A percentile compares a stretch with the other conserved stretches of the same genome.
These are phyloP conservation scores for Apium graveolens DNA, from an alignment of 129 eudicot species.

Conservation along the genomic window DNA sequence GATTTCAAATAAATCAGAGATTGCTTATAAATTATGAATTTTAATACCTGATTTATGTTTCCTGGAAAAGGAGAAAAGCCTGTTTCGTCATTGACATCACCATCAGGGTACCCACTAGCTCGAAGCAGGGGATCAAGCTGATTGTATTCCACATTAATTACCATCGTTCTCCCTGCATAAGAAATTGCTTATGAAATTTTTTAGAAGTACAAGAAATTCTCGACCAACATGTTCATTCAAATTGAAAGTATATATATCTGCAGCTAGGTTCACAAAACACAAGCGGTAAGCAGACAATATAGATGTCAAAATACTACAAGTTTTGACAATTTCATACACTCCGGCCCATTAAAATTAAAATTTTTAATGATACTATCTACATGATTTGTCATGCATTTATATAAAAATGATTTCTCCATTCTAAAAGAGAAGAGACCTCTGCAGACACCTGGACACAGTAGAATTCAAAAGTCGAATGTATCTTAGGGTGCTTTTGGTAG, in stretches of 20 bases:
- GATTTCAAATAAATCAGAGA: not conserved
- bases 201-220: not conserved
- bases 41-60: slow-evolving; percentile 83
- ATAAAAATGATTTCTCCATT: not conserved
- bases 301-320: not conserved
- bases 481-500: not conserved
- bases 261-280: not conserved
- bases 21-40: not conserved
- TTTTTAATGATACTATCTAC: not conserved
- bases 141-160: slow-evolving; percentile 97
- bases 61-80: slow-evolving; percentile 99
- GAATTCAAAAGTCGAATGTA: not conserved
- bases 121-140: slow-evolving; percentile 97
- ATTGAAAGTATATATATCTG: not conserved
- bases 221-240: not conserved
- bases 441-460: not conserved
- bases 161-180: slow-evolving; percentile 95
- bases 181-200: no score
- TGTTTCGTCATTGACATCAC: slow-evolving; percentile 80
- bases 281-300: not conserved
- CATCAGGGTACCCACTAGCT: slow-evolving; percentile 88
- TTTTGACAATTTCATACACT: not conserved
- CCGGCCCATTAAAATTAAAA: not conserved
- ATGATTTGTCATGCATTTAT: not conserved
- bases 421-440: not conserved